These are phyloP conservation scores for Cymbidium sinense DNA, from an alignment of 106 monocot species.

Conservation along the genomic window DNA sequence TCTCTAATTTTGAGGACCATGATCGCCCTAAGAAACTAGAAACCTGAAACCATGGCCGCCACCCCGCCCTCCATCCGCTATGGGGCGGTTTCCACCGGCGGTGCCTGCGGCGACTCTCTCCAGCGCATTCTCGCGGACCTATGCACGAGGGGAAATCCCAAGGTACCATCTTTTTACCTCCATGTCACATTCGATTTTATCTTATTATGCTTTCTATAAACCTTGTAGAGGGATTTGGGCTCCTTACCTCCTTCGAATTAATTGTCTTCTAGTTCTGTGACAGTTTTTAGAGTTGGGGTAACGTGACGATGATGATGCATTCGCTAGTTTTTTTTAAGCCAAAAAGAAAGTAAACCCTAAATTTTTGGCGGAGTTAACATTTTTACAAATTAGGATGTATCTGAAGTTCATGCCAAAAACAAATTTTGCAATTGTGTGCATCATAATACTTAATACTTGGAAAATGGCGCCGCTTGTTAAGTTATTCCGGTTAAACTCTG, in stretches of 20 bases:
- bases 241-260: neutral
- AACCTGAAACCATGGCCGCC: slow-evolving; percentile 15
- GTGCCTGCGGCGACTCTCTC: slow-evolving; percentile 31
- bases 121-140: slow-evolving; percentile 51
- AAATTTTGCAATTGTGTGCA: neutral
- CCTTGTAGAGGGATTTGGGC: neutral
- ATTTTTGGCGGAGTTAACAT: too few relatives aligned
- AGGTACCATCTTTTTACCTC: slow-evolving; percentile 15
- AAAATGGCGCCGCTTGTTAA: neutral
- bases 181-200: neutral
- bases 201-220: neutral
- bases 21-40: neutral
- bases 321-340: neutral
- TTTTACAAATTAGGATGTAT: neutral
- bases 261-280: neutral
- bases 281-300: neutral
- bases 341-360: too few relatives aligned
- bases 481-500: neutral
- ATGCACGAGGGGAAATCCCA: slow-evolving; percentile 37
- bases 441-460: neutral
- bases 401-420: too few relatives aligned
- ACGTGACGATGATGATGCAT: too few relatives aligned
- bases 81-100: slow-evolving; percentile 8
- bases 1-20: neutral
- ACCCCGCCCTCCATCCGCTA: slow-evolving; percentile 14